Evolutionary conservation across 2,329 filamentous ascomycete genomes (phyloP).

Genomic region (Xylariaceae sp.): DNA sequence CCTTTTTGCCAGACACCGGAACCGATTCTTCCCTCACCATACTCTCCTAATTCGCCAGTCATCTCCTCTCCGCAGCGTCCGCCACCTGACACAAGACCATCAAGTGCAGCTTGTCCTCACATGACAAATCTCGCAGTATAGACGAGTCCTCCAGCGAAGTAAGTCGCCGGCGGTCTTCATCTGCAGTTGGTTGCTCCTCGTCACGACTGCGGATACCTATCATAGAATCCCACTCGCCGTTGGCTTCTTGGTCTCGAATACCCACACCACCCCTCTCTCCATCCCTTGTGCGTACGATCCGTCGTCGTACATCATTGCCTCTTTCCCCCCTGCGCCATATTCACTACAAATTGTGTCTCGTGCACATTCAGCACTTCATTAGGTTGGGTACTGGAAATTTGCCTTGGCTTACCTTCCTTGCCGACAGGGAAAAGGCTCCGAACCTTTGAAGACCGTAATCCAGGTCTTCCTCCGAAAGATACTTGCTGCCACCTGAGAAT

Average conservation of each 20-base stretch:
- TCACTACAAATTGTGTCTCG: too few species aligned
- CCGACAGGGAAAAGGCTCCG: constrained; percentile 24
- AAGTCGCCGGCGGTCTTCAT: constrained; percentile 15
- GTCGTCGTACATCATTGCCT: too few species aligned
- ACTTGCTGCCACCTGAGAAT: constrained; percentile 28
- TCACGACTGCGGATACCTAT: constrained; percentile 3
- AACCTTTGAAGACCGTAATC: constrained; percentile 20
- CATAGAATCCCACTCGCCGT: too few species aligned
- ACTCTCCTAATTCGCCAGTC: constrained; percentile 20
- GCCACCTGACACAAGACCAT: constrained; percentile 10
- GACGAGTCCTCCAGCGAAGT: constrained; percentile 19
- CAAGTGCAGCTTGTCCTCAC: constrained; percentile 21
- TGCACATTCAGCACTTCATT: neutral
- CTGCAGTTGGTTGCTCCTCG: constrained; percentile 9
- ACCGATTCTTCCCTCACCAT: constrained; percentile 13
- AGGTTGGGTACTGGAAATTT: constrained; percentile 4
- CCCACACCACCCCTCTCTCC: constrained; percentile 17
- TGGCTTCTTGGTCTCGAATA: too few species aligned
- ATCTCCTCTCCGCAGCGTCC: constrained; percentile 15
- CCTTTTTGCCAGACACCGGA: constrained; percentile 21
- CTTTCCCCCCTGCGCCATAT: too few species aligned
- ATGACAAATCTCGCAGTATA: constrained; percentile 20
- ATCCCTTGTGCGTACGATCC: too few species aligned
- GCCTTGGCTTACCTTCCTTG: constrained; percentile 17
- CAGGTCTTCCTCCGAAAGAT: constrained; percentile 17